Percentiles rank a stretch among this genome's conserved stretches.
These are phyloP conservation scores for Phytophthora ohioensis DNA, from an alignment of 352 stramenopile genomes.

Conservation along the genomic window DNA sequence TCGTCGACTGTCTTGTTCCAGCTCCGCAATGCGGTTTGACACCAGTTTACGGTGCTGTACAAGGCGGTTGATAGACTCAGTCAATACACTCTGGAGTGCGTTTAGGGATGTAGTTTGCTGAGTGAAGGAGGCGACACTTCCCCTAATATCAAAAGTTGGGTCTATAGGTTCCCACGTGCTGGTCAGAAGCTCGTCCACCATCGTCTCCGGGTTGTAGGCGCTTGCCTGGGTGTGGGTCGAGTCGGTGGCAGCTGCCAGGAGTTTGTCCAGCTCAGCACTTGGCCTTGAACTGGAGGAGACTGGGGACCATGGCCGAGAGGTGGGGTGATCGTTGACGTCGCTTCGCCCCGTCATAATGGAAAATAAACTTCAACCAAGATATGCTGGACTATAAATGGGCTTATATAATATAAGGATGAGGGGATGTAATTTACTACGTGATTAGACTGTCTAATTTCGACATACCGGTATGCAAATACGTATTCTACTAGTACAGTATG, in stretches of 20 bases:
- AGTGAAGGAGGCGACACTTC: conserved; percentile 44
- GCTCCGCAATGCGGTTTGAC: conserved; percentile 56
- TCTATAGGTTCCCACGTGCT: conserved; percentile 57
- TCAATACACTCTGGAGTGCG: conserved; percentile 68
- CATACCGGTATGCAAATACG: too few relatives aligned
- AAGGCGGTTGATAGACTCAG: conserved; percentile 66
- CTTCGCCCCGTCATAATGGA: conserved; percentile 16
- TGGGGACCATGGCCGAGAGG: not conserved
- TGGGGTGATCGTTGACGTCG: not conserved
- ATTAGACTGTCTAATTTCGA: too few relatives aligned
- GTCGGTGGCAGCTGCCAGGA: conserved; percentile 35
- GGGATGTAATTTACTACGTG: not conserved
- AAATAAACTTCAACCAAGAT: conserved; percentile 12
- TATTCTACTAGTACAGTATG: too few relatives aligned
- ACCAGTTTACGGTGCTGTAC: conserved; percentile 67
- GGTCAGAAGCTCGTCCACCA: conserved; percentile 82
- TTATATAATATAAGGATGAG: not conserved
- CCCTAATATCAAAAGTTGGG: conserved; percentile 16
- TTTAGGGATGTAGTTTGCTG: conserved; percentile 72
- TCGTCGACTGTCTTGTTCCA: conserved; percentile 75
- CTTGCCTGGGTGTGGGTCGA: not conserved
- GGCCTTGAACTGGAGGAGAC: conserved; percentile 11
- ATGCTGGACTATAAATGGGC: not conserved
- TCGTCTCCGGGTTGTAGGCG: conserved; percentile 69
- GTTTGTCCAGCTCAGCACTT: conserved; percentile 71